phyloP scores from a whole-genome alignment of 2,329 filamentous ascomycete species.

The Ophiocordyceps camponoti-leonardi region DNA sequence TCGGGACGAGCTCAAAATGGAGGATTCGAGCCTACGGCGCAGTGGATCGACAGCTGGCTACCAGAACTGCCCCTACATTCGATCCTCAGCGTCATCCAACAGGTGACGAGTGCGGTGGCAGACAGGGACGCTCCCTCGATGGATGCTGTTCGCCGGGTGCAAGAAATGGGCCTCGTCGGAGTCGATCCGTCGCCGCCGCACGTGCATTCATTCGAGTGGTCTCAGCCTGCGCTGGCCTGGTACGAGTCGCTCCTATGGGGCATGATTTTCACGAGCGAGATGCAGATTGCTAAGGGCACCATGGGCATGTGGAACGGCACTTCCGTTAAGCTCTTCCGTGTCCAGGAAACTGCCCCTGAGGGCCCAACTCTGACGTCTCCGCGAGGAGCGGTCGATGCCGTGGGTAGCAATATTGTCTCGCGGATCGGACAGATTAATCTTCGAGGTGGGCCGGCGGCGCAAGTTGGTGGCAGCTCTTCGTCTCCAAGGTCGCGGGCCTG shows the following conservation, averaged over 20 bases:
- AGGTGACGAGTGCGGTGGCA: constrained; percentile 38
- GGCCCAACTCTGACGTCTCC: constrained; percentile 73
- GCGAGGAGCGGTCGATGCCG: constrained; percentile 79
- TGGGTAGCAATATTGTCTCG: constrained; percentile 77
- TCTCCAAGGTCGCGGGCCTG: constrained; percentile 3
- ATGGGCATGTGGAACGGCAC: constrained; percentile 93
- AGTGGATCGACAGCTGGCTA: constrained; percentile 93
- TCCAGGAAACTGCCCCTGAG: constrained; percentile 67
- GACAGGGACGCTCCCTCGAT: constrained; percentile 23
- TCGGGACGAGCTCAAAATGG: constrained; percentile 37
- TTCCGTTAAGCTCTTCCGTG: constrained; percentile 69
- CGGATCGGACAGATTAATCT: constrained; percentile 71
- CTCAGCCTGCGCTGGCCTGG: constrained; percentile 77
- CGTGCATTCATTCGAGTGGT: constrained; percentile 90
- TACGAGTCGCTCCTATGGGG: constrained; percentile 92
- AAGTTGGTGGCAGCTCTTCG: constrained; percentile 4
- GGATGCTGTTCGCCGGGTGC: constrained; percentile 36
- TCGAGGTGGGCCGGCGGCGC: constrained; percentile 24
- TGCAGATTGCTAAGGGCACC: constrained; percentile 71
- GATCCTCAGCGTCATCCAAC: constrained; percentile 58
- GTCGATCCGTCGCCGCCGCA: constrained; percentile 60
- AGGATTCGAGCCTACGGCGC: constrained; percentile 59
- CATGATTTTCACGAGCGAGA: constrained; percentile 79
- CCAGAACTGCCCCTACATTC: constrained; percentile 80
- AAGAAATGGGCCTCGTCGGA: constrained; percentile 44